Evolutionary conservation across 23 red algal species (phyloP), one percentile per base, ranked within the genome.

Genomic region (Gracilaria domingensis): DNA sequence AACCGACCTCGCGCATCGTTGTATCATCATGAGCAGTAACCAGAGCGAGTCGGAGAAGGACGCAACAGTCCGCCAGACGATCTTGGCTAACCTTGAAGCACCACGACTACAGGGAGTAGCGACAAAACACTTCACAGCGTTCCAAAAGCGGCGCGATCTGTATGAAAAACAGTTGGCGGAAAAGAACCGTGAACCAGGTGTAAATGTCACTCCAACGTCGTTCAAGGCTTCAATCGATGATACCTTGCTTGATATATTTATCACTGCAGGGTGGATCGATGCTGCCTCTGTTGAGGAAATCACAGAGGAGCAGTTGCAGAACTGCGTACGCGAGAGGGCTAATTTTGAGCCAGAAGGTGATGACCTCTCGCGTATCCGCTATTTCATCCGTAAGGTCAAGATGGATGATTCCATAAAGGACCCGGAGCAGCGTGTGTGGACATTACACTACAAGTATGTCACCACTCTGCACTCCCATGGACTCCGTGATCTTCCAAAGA

Each of bases 81-180:
- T 87, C 21, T 12, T 54, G 18, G 17, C 34, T 14, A 87, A 33
- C n/a, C 13, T 87, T 47, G 83, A 87, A 73, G 83, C 65, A 0
- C 65, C 83, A 74, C 30, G 65, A 26, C 65, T 87, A 0, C 6
- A 70, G 23, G 83, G 65, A 26, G 38, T 87, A 26, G 71, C 60
- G 26, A 87, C 83, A 14, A 40, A 75, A 74, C 58, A 86, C 60
- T 88, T 88, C 29, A 88, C 72, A 16, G 20, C 67, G 18, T 88
- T 75, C 37, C 45, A 51, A 17, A 88, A 42, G 84, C 29, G 53
- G 32, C 8, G 84, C 2, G 66, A 88, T 32, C 70, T 88, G 26
- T 89, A 89, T 30, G 86, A 89, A 32, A 89, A 89, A 42, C 86
- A 89, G 51, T n/a, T 89, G 9, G 54, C 8, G 0, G 86, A 89